phyloP scores from a whole-genome alignment of 768 basidiomycete species.

The Xerocomellus dryophilus region DNA sequence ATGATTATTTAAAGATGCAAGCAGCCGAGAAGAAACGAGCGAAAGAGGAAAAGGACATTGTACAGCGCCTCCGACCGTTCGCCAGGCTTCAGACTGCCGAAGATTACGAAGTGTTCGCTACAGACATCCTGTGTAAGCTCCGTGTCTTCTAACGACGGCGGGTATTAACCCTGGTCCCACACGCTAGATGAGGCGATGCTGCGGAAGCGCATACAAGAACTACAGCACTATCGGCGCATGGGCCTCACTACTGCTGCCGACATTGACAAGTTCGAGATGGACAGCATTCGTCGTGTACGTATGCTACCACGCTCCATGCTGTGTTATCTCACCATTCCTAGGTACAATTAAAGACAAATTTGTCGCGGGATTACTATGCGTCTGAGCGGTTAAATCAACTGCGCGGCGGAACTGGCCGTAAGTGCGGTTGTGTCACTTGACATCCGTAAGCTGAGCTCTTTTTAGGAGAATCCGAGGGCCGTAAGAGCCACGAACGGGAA shows the following conservation, averaged over 20 bases:
- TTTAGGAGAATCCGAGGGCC: constrained; percentile 46
- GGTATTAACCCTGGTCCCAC: neutral
- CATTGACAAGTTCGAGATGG: constrained; percentile 84
- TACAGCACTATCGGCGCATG: constrained; percentile 86
- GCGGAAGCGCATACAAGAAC: constrained; percentile 83
- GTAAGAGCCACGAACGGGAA: constrained; percentile 60
- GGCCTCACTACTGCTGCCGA: constrained; percentile 85
- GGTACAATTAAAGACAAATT: constrained; percentile 61
- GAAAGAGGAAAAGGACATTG: constrained; percentile 88
- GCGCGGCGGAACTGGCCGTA: constrained; percentile 47
- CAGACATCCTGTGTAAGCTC: constrained; percentile 83
- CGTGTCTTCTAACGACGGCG: neutral
- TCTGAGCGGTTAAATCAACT: constrained; percentile 50
- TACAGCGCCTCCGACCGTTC: constrained; percentile 87
- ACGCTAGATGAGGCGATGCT: constrained; percentile 78
- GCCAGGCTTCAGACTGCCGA: constrained; percentile 85
- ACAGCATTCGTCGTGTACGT: constrained; percentile 69
- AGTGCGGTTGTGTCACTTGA: constrained; percentile 38
- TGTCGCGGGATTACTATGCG: constrained; percentile 53
- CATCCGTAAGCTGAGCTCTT: neutral
- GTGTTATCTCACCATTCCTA: constrained; percentile 23
- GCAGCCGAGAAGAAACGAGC: constrained; percentile 87
- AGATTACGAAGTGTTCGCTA: constrained; percentile 84
- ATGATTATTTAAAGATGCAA: constrained; percentile 60
- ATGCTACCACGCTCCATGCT: neutral